Base-by-base conservation (phyloP, 2,329 filamentous ascomycete species). In the Chaetomium sp. region DNA sequence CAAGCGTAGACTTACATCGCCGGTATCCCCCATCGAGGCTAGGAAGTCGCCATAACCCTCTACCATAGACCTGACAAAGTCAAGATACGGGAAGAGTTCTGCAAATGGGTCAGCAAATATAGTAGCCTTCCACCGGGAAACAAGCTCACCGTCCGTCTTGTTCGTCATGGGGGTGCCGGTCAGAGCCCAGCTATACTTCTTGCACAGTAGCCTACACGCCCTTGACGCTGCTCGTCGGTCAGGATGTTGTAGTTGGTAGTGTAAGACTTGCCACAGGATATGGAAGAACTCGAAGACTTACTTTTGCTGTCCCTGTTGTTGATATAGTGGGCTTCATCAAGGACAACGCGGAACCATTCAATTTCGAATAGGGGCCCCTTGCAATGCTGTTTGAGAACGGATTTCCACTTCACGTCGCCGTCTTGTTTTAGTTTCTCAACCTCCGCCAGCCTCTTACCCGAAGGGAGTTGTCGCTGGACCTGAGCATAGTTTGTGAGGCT, bases 311-410 rank as follows among this genome's bases (percentile, higher is more conserved):
- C 35, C 5, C 47, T 11, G 47, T 60, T 60, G 19, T 54, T 60
- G 4, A 62, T 62, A 3, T 10, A 27, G n/a, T 62, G 60, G 1
- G 51, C 60, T 19, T 62, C 56, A n/a, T 61, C 60, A 4, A 61
- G 42, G 0, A 64, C 52, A 0, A 64, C 19, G 0, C 60, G 60
- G 32, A 60, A 32, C 43, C 53, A 64, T 1, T 54, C 42, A 10
- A 40, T 12, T 3, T 35, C 6, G 49, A 61, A 61, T 3, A 63
- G 41, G 2, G 8, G 1, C 5, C 46, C 48, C 1, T 4, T 38
- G 19, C 47, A 12, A 12, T 42, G 5, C 6, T 49, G 7, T 1
- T 48, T 37, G 14, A 54, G 19, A 1, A 32, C 10, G 1, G 4
- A 4, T 38, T 49, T 57, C 55, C 52, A 52, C 1, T 11, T 8